These are phyloP conservation scores for Phlebiopsis flavidoalba DNA, from an alignment of 768 basidiomycete species.

Conservation along the genomic window DNA sequence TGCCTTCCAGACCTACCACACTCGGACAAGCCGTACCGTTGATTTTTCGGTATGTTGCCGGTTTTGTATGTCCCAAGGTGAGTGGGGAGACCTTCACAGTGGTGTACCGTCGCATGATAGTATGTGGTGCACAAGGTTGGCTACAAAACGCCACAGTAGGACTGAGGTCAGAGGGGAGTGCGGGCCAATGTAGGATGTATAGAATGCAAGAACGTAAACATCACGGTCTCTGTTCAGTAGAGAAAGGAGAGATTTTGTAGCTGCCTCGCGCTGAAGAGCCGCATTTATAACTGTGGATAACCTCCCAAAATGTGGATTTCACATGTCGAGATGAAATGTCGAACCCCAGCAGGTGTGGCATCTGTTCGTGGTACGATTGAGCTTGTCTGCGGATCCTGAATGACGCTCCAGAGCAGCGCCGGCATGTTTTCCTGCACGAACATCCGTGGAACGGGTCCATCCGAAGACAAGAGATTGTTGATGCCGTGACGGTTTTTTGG, in stretches of 20 bases:
- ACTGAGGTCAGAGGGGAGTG: neutral
- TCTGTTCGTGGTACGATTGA: neutral
- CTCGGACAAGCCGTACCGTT: slow-evolving; percentile 9
- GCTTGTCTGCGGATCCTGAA: neutral
- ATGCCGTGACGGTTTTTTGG: neutral
- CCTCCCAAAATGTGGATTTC: neutral
- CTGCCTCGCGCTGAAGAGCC: neutral
- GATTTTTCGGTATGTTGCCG: slow-evolving; percentile 7
- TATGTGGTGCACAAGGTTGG: neutral
- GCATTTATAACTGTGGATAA: no score
- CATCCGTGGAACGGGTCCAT: no score
- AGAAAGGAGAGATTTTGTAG: neutral
- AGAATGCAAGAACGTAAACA: neutral
- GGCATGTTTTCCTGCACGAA: neutral
- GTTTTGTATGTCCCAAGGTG: neutral
- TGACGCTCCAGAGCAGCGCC: neutral
- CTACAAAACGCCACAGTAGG: neutral
- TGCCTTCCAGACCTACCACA: slow-evolving; percentile 15
- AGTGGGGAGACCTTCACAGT: slow-evolving; percentile 10
- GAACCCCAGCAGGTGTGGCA: neutral
- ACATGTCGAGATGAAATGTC: neutral
- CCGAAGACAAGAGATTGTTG: neutral
- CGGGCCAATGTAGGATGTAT: neutral
- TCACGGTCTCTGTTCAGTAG: neutral
- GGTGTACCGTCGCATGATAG: slow-evolving; percentile 2